phyloP scores from a whole-genome alignment of 345 rosid genomes.

The Acer campestre region DNA sequence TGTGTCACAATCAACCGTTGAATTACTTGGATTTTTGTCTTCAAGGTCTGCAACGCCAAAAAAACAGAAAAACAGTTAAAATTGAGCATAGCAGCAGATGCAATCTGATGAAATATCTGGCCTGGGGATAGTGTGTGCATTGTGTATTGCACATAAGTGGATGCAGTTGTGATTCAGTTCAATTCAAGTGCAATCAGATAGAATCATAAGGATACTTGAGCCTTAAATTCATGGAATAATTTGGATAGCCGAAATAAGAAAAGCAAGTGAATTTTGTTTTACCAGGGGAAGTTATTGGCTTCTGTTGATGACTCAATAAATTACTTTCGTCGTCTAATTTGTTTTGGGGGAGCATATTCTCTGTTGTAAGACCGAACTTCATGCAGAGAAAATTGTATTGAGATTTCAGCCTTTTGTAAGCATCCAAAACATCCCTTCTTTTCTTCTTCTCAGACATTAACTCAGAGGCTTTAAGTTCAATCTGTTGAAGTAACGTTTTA shows the following conservation, averaged over 20 bases:
- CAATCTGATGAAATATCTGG: conserved; percentile 13
- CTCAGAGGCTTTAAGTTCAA: conserved; percentile 43
- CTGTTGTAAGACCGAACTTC: conserved; percentile 52
- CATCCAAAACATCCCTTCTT: conserved; percentile 30
- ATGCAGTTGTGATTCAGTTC: neutral
- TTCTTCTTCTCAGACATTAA: conserved; percentile 52
- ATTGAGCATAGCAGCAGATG: neutral
- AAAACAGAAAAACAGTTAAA: conserved; percentile 19
- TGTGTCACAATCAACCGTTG: conserved; percentile 26
- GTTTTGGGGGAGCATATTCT: conserved; percentile 36
- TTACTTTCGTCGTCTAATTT: conserved; percentile 43
- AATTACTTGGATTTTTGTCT: conserved; percentile 25
- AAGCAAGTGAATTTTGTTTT: conserved; percentile 25
- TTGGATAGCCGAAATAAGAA: neutral
- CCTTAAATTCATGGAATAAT: neutral
- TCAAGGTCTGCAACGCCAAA: conserved; percentile 34
- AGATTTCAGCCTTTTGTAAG: conserved; percentile 67
- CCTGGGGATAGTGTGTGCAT: neutral
- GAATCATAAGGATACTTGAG: neutral
- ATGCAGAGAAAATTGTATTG: conserved; percentile 60
- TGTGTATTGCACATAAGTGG: neutral
- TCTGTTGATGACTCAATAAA: conserved; percentile 32
- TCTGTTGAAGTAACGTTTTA: conserved; percentile 43
- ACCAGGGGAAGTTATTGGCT: conserved; percentile 42
- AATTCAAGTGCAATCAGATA: neutral